phyloP scores from a whole-genome alignment of 108 stramenopile species.

The Fistulifera solaris region DNA sequence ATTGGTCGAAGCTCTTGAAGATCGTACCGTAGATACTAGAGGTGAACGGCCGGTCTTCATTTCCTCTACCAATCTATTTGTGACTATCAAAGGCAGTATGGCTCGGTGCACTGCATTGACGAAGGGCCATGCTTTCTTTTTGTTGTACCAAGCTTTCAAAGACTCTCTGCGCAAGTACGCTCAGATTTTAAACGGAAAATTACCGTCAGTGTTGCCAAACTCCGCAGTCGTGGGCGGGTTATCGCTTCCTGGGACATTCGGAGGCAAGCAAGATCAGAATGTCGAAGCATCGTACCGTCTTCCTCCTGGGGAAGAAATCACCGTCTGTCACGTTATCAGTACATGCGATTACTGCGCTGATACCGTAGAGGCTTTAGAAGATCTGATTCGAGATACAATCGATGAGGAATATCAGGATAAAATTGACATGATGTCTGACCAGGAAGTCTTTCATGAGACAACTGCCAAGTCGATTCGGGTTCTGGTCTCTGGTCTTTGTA shows the following conservation, averaged over 20 bases:
- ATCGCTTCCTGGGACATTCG: slow-evolving; percentile 24
- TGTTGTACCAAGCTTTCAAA: slow-evolving; percentile 83
- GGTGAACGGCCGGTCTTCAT: slow-evolving; percentile 91
- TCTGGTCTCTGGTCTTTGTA: slow-evolving; percentile 80
- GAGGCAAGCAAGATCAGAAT: slow-evolving; percentile 21
- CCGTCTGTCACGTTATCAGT: slow-evolving; percentile 89
- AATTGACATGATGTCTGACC: slow-evolving; percentile 78
- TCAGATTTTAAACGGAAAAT: slow-evolving; percentile 60
- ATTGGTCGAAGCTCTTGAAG: slow-evolving; percentile 50
- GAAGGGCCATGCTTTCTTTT: slow-evolving; percentile 91
- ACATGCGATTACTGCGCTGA: slow-evolving; percentile 98
- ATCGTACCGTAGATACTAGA: slow-evolving; percentile 81
- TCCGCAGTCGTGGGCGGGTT: slow-evolving; percentile 27
- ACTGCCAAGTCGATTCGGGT: slow-evolving; percentile 84
- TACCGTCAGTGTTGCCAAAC: slow-evolving; percentile 43
- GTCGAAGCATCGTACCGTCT: slow-evolving; percentile 42
- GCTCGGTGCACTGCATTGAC: slow-evolving; percentile 90
- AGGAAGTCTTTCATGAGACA: slow-evolving; percentile 88
- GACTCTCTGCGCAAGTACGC: slow-evolving; percentile 80
- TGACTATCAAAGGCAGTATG: slow-evolving; percentile 95
- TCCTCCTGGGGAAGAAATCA: slow-evolving; percentile 78
- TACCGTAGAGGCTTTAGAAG: slow-evolving; percentile 90
- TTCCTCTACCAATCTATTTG: slow-evolving; percentile 86
- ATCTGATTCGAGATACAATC: slow-evolving; percentile 86
- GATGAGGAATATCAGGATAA: slow-evolving; percentile 69